Conservation (phyloP, 257 asterid genomes). For the Solanum chaucha region DNA sequence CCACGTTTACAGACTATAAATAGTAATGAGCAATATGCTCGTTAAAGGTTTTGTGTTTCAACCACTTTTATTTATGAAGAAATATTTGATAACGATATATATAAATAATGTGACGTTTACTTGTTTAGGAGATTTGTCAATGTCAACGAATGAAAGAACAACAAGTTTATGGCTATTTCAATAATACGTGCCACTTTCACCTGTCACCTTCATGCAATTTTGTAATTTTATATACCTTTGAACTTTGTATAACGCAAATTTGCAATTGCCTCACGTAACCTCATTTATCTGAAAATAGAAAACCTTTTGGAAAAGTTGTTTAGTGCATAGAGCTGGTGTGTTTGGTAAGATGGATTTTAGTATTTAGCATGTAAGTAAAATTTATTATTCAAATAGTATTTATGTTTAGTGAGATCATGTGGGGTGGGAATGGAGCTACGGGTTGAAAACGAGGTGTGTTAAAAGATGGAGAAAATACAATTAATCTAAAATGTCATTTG, state of each 20-base stretch:
- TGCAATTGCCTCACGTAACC: not conserved
- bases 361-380: too few relatives aligned
- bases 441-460: too few relatives aligned
- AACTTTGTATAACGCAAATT: not conserved
- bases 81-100: not conserved
- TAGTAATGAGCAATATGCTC: not conserved
- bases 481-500: too few relatives aligned
- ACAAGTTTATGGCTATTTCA: not conserved
- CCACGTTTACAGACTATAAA: not conserved
- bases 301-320: not conserved
- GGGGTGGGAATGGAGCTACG: too few relatives aligned
- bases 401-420: too few relatives aligned
- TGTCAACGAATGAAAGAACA: not conserved
- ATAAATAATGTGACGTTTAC: not conserved
- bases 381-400: too few relatives aligned
- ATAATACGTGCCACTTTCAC: not conserved
- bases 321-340: not conserved
- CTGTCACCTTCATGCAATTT: not conserved
- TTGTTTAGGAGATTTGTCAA: not conserved
- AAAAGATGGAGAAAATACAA: too few relatives aligned
- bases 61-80: not conserved
- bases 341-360: too few relatives aligned
- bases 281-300: not conserved
- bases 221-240: not conserved
- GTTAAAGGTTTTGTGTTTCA: not conserved